A percentile compares a stretch with the other conserved stretches of the same genome.
Evolutionary conservation across 2,329 filamentous ascomycete genomes (phyloP).

Genomic region (Thelonectria olida): DNA sequence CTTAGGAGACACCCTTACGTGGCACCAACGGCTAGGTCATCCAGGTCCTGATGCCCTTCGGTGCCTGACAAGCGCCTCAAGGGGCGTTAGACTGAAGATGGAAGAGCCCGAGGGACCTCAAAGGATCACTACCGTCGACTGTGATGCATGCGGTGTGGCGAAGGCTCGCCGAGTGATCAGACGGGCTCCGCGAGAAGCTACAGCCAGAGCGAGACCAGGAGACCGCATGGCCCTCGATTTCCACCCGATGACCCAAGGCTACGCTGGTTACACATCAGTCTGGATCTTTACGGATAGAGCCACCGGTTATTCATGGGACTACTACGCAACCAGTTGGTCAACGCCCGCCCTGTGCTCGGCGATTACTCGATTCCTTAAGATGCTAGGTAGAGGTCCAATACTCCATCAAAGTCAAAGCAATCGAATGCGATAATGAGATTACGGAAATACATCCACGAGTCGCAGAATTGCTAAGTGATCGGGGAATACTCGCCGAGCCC

Average conservation of each 20-base stretch:
- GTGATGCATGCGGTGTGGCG: background rate
- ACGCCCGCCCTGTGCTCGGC: too few relatives aligned
- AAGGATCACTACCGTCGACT: background rate
- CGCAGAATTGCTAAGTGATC: background rate
- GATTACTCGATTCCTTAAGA: too few relatives aligned
- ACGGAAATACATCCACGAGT: too few relatives aligned
- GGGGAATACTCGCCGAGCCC: background rate
- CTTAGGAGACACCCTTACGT: background rate
- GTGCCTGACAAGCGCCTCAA: background rate
- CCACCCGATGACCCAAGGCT: background rate
- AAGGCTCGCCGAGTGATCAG: background rate
- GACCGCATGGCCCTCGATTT: background rate
- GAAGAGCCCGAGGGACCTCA: background rate
- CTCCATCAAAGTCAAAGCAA: too few relatives aligned
- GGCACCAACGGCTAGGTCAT: background rate
- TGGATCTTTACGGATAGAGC: too few relatives aligned
- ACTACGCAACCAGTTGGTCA: too few relatives aligned
- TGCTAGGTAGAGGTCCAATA: too few relatives aligned
- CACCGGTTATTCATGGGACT: too few relatives aligned
- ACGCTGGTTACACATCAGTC: background rate
- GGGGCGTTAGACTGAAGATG: background rate
- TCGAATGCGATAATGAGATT: too few relatives aligned
- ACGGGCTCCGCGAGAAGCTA: background rate
- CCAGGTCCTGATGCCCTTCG: background rate
- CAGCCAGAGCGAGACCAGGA: background rate